Base-by-base conservation (phyloP, 2,329 filamentous ascomycete species). In the Bipolaris cookei region DNA sequence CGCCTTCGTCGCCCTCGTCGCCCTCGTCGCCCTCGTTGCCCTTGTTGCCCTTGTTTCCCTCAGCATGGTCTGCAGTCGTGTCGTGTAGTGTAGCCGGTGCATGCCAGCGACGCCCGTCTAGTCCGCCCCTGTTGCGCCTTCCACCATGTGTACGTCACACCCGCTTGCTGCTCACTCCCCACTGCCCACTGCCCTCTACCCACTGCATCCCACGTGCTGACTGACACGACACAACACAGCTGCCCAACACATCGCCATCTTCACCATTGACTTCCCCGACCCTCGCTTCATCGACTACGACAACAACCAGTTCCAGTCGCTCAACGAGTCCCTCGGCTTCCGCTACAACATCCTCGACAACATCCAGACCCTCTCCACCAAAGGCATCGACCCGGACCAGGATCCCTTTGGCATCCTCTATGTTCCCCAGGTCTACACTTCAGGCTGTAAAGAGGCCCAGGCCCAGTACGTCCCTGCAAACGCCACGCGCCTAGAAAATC, bases 391-490 rank as follows among this genome's bases (percentile, higher is more conserved):
- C 30, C 75, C 81, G 37, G 85, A 88, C 62, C 84, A 84, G 52
- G 80, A 86, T 51, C 86, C 95, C 34, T 84, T 86, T 62, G 94
- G 94, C 59, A 84, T 97, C 14, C 83, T 98, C 55, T 98, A 95
- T 74, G 89, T 96, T 2, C 95, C 94, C 4, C 85, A 88, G 58
- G 82, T 97, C 38, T 73, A 70, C 10, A 73, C 81, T 54, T 83
- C 89, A 60, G 77, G 81, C 0, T 97, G 93, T 78, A 82, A 82
- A 70, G 79, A 86, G 14, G 77, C 84, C 44, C 86, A 89, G 39
- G 82, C 82, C 38, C 76, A 83, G n/a, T 87, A 89, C 65, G 83
- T 97, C 7, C 91, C 92, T 1, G 67, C 75, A 35, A 93, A 95
- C 74, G 91, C 87, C 52, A 96, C 91, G 11, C 86, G 89, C 14